Evolutionary conservation across 2,329 filamentous ascomycete species (phyloP).

Genomic region (Alternaria sp.): DNA sequence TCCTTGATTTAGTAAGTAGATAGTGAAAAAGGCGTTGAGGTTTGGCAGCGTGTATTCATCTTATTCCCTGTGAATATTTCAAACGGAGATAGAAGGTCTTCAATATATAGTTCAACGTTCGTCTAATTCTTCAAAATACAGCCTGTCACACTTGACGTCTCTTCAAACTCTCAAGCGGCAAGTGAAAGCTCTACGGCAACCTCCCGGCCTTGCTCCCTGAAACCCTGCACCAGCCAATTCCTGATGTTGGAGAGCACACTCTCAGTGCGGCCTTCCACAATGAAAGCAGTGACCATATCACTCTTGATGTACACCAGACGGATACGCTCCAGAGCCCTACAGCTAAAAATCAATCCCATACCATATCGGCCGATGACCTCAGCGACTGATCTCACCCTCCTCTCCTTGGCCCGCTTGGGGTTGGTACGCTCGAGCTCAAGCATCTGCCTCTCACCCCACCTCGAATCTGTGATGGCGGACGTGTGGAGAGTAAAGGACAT

Average conservation of each 20-base stretch:
- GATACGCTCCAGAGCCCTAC: constrained; percentile 76
- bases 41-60: not conserved
- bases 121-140: not conserved
- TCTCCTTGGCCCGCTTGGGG: constrained; percentile 78
- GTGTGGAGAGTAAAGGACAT: constrained; percentile 84
- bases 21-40: not conserved
- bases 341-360: constrained; percentile 73
- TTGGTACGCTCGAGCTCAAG: constrained; percentile 79
- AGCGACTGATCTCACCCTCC: constrained; percentile 79
- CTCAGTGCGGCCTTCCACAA: constrained; percentile 54
- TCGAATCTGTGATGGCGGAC: constrained; percentile 77
- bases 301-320: constrained; percentile 77
- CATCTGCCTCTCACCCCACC: constrained; percentile 60
- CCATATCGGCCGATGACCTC: constrained; percentile 82
- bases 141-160: not conserved
- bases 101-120: not conserved
- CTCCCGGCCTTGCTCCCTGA: not conserved
- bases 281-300: constrained; percentile 65
- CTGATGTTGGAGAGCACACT: constrained; percentile 9
- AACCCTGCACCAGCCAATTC: constrained; percentile 13
- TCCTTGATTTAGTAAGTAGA: not conserved
- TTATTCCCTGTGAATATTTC: not conserved
- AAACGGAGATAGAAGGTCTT: not conserved
- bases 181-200: constrained; percentile 1
- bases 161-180: not conserved